Evolutionary conservation across 371 early-diverging fungal genomes (phyloP), one percentile per base, ranked within the genome.

Genomic region (Dinochytrium kinnereticum): DNA sequence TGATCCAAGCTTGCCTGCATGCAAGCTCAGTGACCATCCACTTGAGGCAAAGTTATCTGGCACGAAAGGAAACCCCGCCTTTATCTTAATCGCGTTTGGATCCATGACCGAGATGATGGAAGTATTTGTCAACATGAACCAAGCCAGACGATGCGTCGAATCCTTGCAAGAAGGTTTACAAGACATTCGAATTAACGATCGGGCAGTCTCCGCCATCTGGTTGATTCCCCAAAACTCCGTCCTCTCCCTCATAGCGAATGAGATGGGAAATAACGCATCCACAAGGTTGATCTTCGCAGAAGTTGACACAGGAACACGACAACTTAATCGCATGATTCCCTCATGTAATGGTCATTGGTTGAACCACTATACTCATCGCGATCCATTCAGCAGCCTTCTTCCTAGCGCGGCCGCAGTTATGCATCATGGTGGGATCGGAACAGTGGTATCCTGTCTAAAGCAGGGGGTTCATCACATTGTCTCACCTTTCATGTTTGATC

Each of bases 361-460:
- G n/a, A n/a, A n/a, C n/a, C n/a, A n/a, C n/a, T n/a, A 64, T 51
- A 26, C n/a, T 49, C 44, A 61, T 28, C 49, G 49, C 21, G 49
- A 44, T 44, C 13, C 49, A n/a, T n/a, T n/a, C n/a, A n/a, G n/a
- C n/a, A n/a, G n/a, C n/a, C n/a, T n/a, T n/a, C n/a, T n/a, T n/a
- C n/a, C n/a, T n/a, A n/a, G n/a, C n/a, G n/a, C n/a, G n/a, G n/a
- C 17, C 13, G 51, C 40, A 39, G 57, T 39, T 5, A 30, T 73
- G 28, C 40, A 73, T 57, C 73, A 73, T 53, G 73, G 73, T 40
- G 73, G 73, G 15, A 36, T 65, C 17, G 73, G 73, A 38, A 73
- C 73, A n/a, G 53, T 73, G 30, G 17, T 39, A 33, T 28, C 64
- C 44, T 64, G 28, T n/a, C 40, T 55, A 2, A n/a, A n/a, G 28